Conservation (phyloP, 2,329 filamentous ascomycete species). For the Colletotrichum sp. region DNA sequence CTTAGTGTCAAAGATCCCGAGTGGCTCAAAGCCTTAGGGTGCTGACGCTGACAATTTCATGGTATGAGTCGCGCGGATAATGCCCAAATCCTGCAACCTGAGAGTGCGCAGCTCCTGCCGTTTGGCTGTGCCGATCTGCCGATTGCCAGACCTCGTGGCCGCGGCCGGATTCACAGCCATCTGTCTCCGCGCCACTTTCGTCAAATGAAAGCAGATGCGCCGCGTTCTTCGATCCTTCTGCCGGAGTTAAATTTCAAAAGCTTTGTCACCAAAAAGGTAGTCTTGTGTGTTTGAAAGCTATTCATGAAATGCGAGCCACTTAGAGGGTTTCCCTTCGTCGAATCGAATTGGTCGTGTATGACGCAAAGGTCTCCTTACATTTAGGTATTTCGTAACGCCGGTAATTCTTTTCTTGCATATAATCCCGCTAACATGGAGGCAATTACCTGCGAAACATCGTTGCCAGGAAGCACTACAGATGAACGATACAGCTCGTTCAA, state of each 20-base stretch:
- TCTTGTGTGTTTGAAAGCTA: neutral
- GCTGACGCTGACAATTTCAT: neutral
- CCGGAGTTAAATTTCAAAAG: neutral
- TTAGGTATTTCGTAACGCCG: neutral
- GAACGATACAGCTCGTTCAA: neutral
- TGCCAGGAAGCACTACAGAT: neutral
- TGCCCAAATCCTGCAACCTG: neutral
- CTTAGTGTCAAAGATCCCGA: neutral
- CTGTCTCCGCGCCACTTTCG: neutral
- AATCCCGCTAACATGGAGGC: neutral
- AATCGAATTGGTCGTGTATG: neutral
- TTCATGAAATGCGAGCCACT: neutral
- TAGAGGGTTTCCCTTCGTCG: neutral
- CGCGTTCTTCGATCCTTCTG: neutral
- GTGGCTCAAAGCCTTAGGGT: neutral
- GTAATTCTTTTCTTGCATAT: fast-evolving
- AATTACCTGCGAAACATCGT: neutral
- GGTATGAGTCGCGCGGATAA: neutral
- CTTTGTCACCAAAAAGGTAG: neutral
- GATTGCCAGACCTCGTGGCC: neutral
- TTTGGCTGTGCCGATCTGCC: neutral
- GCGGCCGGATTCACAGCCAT: neutral
- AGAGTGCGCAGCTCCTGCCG: neutral
- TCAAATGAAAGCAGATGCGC: neutral
- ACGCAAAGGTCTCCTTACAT: neutral